Evolutionary conservation across 2,329 filamentous ascomycete species (phyloP).

Genomic region (Scytalidium sp.): DNA sequence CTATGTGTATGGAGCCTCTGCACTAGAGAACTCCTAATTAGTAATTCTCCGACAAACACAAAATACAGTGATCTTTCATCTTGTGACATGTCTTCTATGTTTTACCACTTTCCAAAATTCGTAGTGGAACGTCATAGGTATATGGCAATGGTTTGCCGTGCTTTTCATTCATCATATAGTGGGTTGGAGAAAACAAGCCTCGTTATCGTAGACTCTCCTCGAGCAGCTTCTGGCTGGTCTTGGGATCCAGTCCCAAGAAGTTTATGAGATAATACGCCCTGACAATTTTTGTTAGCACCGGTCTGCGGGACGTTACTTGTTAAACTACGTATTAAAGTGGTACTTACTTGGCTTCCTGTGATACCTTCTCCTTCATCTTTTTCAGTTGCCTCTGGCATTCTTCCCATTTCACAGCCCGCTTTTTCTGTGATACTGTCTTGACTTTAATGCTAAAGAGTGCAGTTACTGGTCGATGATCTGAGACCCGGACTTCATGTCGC

Average conservation of each 20-base stretch:
- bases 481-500: constrained; percentile 84
- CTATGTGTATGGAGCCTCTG: background rate
- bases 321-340: constrained; percentile 6
- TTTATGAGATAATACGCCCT: constrained; percentile 64
- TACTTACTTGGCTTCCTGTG: constrained; percentile 74
- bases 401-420: constrained; percentile 66
- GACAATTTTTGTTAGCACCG: constrained; percentile 6
- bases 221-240: constrained; percentile 17
- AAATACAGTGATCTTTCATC: no score
- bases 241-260: constrained; percentile 46
- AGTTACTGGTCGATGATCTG: constrained; percentile 90
- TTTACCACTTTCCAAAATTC: no score
- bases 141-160: no score
- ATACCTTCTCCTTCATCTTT: constrained; percentile 64
- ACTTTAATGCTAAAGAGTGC: constrained; percentile 79
- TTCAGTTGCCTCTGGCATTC: constrained; percentile 74
- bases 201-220: constrained; percentile 28
- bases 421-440: constrained; percentile 72
- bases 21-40: background rate
- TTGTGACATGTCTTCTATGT: no score
- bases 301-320: background rate
- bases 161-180: no score
- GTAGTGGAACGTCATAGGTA: no score
- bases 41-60: no score
- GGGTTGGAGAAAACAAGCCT: background rate